Evolutionary conservation across 306 rosid genomes (phyloP), one percentile per base, ranked within the genome.

Genomic region (Casuarina cunninghamiana): DNA sequence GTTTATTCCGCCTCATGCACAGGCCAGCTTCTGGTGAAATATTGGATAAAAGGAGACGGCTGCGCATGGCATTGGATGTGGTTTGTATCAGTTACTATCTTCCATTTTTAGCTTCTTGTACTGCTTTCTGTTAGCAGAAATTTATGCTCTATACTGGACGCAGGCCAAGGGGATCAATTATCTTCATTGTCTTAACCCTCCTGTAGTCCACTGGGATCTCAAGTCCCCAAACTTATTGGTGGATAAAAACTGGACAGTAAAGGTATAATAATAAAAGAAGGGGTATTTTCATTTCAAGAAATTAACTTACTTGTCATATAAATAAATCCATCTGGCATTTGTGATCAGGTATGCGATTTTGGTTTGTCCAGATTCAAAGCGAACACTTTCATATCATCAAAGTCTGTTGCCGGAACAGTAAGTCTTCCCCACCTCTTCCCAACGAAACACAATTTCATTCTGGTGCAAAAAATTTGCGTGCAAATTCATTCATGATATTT

Each of bases 161-260:
- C 90, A 95, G 99, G 99, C 99, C 79, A 95, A 91, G 88, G 99
- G 99, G 74, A 86, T 95, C 87, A 95, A 95, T 84, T 95, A 95
- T 88, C 94, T 95, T 45, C 99, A 95, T 85, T 88, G 97, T 76
- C 81, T 95, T 67, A 89, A 83, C 81, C 99, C 99, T 77, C 96
- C 99, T 3, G 82, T 95, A 5, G 90, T 95, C 80, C 99, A 95
- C 72, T 93, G 96, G 99, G 99, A 95, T 87, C 99, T 95, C 46
- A 95, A 95, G 86, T 93, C 99, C 69, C 99, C 99, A 43, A 95
- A 95, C 80, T 83, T 95, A 82, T 84, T 95, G 78, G 98, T 95
- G 61, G 99, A 95, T 77, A 95, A 88, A 84, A 93, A 91, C 81
- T 95, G 99, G 99, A 95, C 93, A 4, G 94, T 90, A 12, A 95